Conservation (phyloP, 2,329 filamentous ascomycete genomes). For the Trichocomaceae sp. region DNA sequence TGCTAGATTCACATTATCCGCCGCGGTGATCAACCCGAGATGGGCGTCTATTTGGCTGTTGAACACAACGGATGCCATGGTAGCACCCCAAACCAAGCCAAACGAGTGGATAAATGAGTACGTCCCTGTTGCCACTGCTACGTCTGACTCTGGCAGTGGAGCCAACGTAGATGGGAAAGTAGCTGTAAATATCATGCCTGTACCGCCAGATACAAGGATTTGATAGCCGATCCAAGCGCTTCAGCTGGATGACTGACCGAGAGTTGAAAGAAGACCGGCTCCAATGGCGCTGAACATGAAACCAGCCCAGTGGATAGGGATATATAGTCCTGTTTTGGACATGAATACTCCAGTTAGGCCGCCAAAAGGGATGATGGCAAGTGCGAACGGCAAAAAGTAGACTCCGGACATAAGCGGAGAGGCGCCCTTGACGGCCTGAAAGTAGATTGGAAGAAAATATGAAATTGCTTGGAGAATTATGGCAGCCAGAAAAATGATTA, state of each 20-base stretch:
- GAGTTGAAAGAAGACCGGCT: too few relatives aligned
- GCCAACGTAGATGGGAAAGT: slow-evolving; percentile 1
- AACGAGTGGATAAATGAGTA: background rate
- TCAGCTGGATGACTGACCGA: too few relatives aligned
- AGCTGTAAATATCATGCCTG: background rate
- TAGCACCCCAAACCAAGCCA: background rate
- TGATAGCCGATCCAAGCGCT: too few relatives aligned
- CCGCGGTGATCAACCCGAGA: background rate
- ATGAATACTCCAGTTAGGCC: background rate
- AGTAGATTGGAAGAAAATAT: slow-evolving; percentile 36
- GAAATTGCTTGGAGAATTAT: slow-evolving; percentile 22
- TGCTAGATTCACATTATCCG: background rate
- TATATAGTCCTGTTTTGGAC: background rate
- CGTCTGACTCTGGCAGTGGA: background rate
- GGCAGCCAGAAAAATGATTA: slow-evolving; percentile 30
- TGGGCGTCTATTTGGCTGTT: background rate
- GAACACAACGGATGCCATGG: background rate
- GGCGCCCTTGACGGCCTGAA: slow-evolving; percentile 31
- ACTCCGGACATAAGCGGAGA: too few relatives aligned
- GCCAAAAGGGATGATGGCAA: too few relatives aligned
- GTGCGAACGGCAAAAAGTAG: too few relatives aligned
- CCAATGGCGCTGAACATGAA: background rate
- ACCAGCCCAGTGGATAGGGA: background rate
- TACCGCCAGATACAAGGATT: too few relatives aligned
- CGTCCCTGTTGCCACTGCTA: slow-evolving; percentile 2